Evolutionary conservation across 1,139 yeast species (phyloP).

Genomic region (Magnusiomyces suaveolens): DNA sequence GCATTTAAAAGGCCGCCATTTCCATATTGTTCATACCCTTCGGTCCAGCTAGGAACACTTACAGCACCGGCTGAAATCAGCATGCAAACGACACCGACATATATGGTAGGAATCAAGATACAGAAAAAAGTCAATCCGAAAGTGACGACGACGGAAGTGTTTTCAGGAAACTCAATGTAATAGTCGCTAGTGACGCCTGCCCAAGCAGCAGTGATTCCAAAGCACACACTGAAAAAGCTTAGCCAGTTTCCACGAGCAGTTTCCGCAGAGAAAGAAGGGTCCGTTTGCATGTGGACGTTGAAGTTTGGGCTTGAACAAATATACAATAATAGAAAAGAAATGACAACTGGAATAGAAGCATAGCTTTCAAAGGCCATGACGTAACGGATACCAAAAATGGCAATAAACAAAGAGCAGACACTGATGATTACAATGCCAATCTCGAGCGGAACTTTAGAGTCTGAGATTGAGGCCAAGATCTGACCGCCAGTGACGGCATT

Average conservation of each 20-base stretch:
- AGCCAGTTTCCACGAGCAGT: conserved; percentile 57
- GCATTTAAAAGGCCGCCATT: conserved; percentile 69
- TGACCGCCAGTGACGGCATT: conserved; percentile 83
- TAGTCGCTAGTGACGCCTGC: conserved; percentile 83
- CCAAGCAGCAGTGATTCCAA: conserved; percentile 84
- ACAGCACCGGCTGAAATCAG: conserved; percentile 64
- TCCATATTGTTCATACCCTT: conserved; percentile 50
- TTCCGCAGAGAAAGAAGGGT: conserved; percentile 34
- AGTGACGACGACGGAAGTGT: conserved; percentile 48
- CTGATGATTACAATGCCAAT: conserved; percentile 68
- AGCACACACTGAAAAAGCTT: conserved; percentile 62
- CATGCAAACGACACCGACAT: conserved; percentile 67
- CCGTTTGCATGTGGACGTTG: conserved; percentile 34
- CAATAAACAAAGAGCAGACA: conserved; percentile 51
- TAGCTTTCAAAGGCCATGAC: conserved; percentile 58
- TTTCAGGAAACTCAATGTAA: conserved; percentile 72
- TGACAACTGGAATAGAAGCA: conserved; percentile 59
- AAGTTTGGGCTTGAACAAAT: conserved; percentile 53
- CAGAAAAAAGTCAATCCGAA: conserved; percentile 60
- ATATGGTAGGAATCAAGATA: conserved; percentile 60
- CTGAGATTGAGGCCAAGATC: conserved; percentile 54
- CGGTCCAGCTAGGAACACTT: conserved; percentile 47
- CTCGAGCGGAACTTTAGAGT: conserved; percentile 54
- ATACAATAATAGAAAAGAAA: conserved; percentile 61
- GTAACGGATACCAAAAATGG: conserved; percentile 68